Evolutionary conservation across 768 basidiomycete genomes (phyloP), one percentile per base, ranked within the genome.

Genomic region (Pulveroboletus sp.): DNA sequence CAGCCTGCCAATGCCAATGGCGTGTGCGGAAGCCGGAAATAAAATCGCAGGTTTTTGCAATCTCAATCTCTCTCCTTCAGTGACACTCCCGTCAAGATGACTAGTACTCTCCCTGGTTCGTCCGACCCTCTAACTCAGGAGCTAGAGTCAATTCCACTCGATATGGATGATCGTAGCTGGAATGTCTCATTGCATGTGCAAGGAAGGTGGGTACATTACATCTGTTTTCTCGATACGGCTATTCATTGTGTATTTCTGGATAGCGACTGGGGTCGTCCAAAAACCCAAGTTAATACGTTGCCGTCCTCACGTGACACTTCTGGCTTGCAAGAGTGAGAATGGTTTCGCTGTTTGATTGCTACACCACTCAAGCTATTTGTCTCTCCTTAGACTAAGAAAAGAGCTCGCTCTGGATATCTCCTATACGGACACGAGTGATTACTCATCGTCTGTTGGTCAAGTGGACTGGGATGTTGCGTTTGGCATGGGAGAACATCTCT

Each of bases 1-100:
- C 42, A 45, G 47, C 34, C 60, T 21, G 32, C 57, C 60, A 31
- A 40, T 32, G 21, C 47, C 31, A 43, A 47, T 33, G 44, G 31
- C 47, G 14, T 23, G 27, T 21, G 13, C 11, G 9, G 29, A n/a
- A 8, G 3, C 9, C 11, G 2, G 16, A 16, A 21, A 49, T 54
- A 35, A 41, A 60, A 44, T 17, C 0, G 10, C 12, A 9, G 6
- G 20, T 13, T 5, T 32, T 32, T 32, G 14, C 10, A 13, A 32
- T 33, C 14, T 11, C 17, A 14, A 19, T 12, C 53, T 27, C 11
- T 10, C 1, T 17, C 10, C n/a, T 17, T 14, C 38, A 19, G 6
- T 9, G 6, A 9, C 19, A 39, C 21, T 13, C 10, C 27, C 27
- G 11, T 20, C 6, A 14, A 33, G 13, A 53, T 59, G 57, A n/a